phyloP scores from a whole-genome alignment of 2,329 filamentous ascomycete species.

The Phoma sp. region DNA sequence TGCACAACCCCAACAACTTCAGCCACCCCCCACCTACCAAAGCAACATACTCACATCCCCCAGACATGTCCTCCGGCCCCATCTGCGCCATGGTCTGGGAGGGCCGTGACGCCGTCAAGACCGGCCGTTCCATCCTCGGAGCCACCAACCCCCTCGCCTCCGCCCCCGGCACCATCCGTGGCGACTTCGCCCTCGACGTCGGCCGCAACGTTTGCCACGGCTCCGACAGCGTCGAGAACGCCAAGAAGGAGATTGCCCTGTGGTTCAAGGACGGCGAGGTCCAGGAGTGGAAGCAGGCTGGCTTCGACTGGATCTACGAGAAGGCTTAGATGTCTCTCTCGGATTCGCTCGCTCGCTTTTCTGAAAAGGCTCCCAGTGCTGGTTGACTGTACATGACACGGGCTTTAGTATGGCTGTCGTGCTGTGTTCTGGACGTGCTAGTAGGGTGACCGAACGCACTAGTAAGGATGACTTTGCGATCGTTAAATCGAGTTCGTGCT shows the following conservation, averaged over 20 bases:
- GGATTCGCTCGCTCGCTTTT: background rate
- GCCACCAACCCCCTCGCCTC: slow-evolving; percentile 98
- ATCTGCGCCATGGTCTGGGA: slow-evolving; percentile 99
- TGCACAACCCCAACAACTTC: slow-evolving; percentile 8
- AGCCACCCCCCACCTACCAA: background rate
- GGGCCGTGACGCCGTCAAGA: slow-evolving; percentile 98
- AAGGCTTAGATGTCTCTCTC: slow-evolving; percentile 57
- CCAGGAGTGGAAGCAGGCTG: slow-evolving; percentile 80
- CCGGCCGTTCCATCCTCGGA: slow-evolving; percentile 93
- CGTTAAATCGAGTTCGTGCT: background rate
- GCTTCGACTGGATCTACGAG: slow-evolving; percentile 98
- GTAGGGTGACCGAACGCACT: slow-evolving; percentile 1
- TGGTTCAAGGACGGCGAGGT: slow-evolving; percentile 95
- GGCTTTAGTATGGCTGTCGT: background rate
- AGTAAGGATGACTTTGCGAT: background rate
- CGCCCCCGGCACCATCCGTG: slow-evolving; percentile 96
- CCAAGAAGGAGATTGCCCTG: slow-evolving; percentile 98
- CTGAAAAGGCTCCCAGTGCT: background rate
- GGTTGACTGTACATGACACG: background rate
- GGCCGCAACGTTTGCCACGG: slow-evolving; percentile 99
- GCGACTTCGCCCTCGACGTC: slow-evolving; percentile 85
- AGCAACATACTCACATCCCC: background rate
- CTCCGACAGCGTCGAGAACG: slow-evolving; percentile 97
- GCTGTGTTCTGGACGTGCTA: background rate
- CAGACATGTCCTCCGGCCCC: slow-evolving; percentile 96